Evolutionary conservation across 768 basidiomycete genomes (phyloP), one percentile per base, ranked within the genome.

Genomic region (Chalciporus piperatus): DNA sequence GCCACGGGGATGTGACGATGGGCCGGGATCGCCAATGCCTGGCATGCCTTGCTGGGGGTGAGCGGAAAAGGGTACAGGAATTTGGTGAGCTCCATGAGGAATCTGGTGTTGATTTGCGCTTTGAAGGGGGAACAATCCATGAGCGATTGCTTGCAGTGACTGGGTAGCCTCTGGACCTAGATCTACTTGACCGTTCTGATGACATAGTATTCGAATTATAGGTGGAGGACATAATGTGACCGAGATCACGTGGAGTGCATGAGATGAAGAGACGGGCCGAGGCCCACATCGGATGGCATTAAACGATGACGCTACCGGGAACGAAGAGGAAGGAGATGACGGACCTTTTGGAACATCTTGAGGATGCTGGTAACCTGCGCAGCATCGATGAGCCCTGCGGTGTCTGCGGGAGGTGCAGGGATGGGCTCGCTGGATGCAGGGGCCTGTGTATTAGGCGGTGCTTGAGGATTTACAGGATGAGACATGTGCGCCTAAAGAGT

Each of bases 1-100:
- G 0, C 84, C 85, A 6, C 81, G 79, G 5, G 83, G 84, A 59
- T 86, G 85, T 0, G 83, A 83, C 4, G 85, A 86, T n/a, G 85
- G 83, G 8, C 85, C 85, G 3, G 84, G 82, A 53, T 87, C 84
- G 32, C 78, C 78, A 43, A 84, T 77, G 17, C 77, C 77, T 16
- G 82, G 76, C 27, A 81, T 61, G 1, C 75, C 78, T 61, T 56
- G 63, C 1, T 66, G 56, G 50, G 66, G 32, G 54, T 62, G 48
- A 3, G 37, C 17, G 14, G 58, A 3, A 41, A 62, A 61, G 9
- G 77, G 78, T 51, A 76, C 76, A 4, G 58, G 54, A 23, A 63
- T 47, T n/a, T 46, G 57, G 33, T 54, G 58, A 32, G 53, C 37
- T 6, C 48, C 37, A 38, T 70, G 65, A n/a, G 62, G 67, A 14